These are phyloP conservation scores for Zymoseptoria pseudotritici DNA, from an alignment of 2,329 filamentous ascomycete genomes.

Conservation along the genomic window DNA sequence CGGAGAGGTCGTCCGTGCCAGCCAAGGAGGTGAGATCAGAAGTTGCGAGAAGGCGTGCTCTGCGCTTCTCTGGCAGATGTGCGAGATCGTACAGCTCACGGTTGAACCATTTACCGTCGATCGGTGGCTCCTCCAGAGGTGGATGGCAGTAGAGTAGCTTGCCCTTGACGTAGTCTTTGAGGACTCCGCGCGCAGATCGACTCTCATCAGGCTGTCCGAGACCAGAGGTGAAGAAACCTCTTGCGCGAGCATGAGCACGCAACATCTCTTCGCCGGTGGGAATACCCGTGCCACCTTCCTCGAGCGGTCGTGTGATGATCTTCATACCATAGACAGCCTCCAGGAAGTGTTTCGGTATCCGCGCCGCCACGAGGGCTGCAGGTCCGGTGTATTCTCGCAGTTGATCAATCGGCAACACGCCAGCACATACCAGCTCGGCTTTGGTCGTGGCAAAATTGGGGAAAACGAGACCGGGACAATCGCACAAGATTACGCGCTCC, in stretches of 20 bases:
- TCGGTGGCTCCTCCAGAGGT: constrained; percentile 43
- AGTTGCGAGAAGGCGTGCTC: constrained; percentile 51
- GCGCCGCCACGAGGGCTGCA: constrained; percentile 68
- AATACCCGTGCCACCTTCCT: constrained; percentile 85
- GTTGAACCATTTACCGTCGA: constrained; percentile 75
- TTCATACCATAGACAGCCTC: constrained; percentile 92
- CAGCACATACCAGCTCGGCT: constrained; percentile 90
- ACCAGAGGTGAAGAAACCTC: constrained; percentile 85
- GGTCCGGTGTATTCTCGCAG: constrained; percentile 88
- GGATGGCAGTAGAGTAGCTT: constrained; percentile 90
- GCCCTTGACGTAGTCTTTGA: constrained; percentile 97
- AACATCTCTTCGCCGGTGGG: constrained; percentile 82
- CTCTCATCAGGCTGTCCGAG: constrained; percentile 84
- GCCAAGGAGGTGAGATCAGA: constrained; percentile 31
- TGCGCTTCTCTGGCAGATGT: constrained; percentile 75
- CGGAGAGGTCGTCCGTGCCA: constrained; percentile 32
- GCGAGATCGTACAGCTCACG: constrained; percentile 74
- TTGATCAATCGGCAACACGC: constrained; percentile 92
- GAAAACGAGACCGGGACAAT: constrained; percentile 97
- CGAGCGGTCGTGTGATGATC: constrained; percentile 69
- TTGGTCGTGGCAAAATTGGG: constrained; percentile 97
- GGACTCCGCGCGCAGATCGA: constrained; percentile 75
- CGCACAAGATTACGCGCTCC: constrained; percentile 81
- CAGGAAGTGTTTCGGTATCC: constrained; percentile 80
- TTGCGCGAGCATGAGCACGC: constrained; percentile 74